A percentile compares a stretch with the other conserved stretches of the same genome.
Conservation (phyloP, 371 early-diverging fungal species). For the Globomyces sp. region DNA sequence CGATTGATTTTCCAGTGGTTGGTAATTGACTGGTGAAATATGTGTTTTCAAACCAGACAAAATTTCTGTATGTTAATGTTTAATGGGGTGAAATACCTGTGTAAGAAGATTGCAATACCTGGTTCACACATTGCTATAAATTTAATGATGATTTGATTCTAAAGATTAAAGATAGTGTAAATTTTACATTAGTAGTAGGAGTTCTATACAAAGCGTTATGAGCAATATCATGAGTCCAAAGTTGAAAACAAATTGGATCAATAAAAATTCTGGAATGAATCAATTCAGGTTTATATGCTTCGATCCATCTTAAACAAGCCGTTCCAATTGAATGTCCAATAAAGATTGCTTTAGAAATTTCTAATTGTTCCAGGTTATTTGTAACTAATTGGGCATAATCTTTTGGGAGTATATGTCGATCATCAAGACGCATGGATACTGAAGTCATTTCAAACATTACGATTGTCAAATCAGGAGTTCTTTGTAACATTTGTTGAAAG, state of each 20-base stretch:
- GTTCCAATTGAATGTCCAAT: slow-evolving; percentile 16
- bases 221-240: slow-evolving; percentile 16
- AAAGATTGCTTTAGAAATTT: slow-evolving; percentile 1
- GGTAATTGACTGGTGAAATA: slow-evolving; percentile 11
- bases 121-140: slow-evolving; percentile 18
- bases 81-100: slow-evolving; percentile 2
- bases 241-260: slow-evolving; percentile 13
- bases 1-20: neutral
- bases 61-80: neutral
- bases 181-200: neutral
- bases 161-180: too few relatives aligned
- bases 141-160: slow-evolving; percentile 13
- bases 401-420: slow-evolving; percentile 6
- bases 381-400: slow-evolving; percentile 2
- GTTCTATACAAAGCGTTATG: slow-evolving; percentile 4
- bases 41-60: slow-evolving; percentile 13
- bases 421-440: slow-evolving; percentile 8
- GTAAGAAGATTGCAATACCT: slow-evolving; percentile 15
- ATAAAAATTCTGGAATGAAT: slow-evolving; percentile 9
- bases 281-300: neutral
- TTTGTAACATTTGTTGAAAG: neutral
- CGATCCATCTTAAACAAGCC: slow-evolving; percentile 11
- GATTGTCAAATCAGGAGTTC: neutral
- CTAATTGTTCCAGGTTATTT: neutral
- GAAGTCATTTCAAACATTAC: slow-evolving; percentile 13